Base-by-base conservation (phyloP, 345 rosid species). In the Camelina sativa region DNA sequence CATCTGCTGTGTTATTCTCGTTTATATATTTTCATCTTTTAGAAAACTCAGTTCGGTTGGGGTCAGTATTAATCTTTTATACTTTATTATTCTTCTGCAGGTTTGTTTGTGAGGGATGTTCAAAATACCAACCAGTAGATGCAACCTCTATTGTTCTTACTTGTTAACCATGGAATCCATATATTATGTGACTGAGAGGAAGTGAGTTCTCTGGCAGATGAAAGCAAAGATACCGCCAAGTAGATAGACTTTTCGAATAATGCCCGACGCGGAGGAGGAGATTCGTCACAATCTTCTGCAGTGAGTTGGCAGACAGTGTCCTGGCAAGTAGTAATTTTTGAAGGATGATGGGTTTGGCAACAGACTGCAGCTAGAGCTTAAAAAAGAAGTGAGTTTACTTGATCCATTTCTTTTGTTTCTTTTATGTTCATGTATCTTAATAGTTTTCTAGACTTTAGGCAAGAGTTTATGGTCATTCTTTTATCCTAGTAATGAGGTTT, bases 151-250 rank as follows among this genome's bases (percentile, higher is more conserved):
- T 20, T 20, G 22, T 20, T 20, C 22, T 20, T 20, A 20, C 22
- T 20, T 20, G 22, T 20, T 20, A 20, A 20, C 22, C 43, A 17
- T 47, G 32, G 28, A 46, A 23, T 52, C 56, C 56, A 9, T 47
- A 6, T 35, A 28, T 62, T 63, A 8, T 73, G 40, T 35, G 59
- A 57, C 1, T 74, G 43, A 46, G 66, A 56, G 57, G 44, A 44
- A 73, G 30, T 73, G 48, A 53, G 8, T 43, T 54, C 76, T 78
- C 44, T 71, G 30, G 38, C 75, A 90, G 92, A 72, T 88, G 88
- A 85, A 74, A 79, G 77, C 78, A 81, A 81, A 72, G 87, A 83
- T 72, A 76, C 17, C 0, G 65, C 71, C 48, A 88, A 87, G 60
- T 86, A 75, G 67, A 85, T 70, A 63, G 82, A 92, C 13, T 13